Evolutionary conservation across 179 eudicot genomes (phyloP).

Genomic region (Silene coronaria): DNA sequence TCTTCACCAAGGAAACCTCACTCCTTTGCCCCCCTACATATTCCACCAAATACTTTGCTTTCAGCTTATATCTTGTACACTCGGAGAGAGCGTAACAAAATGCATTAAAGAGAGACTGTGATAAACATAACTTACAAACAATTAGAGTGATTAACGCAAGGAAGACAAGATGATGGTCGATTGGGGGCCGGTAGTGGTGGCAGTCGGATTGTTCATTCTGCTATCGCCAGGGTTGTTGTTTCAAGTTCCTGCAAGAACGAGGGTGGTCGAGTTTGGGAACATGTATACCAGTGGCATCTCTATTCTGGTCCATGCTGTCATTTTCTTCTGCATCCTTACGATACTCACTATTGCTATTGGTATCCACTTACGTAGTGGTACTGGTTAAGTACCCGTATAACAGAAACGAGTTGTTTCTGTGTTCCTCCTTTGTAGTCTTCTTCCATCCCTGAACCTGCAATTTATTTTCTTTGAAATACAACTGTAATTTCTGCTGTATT

Average conservation of each 20-base stretch:
- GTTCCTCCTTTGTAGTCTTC: not conserved
- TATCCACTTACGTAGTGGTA: slow-evolving; percentile 49
- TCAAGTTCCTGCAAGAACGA: slow-evolving; percentile 73
- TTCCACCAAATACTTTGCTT: slow-evolving; percentile 14
- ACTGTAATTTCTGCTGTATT: slow-evolving; percentile 14
- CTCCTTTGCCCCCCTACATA: slow-evolving; percentile 24
- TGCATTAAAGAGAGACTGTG: not conserved
- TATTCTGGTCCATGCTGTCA: slow-evolving; percentile 62
- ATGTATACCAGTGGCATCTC: slow-evolving; percentile 79
- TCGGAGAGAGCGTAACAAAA: not conserved
- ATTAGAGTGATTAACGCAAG: not conserved
- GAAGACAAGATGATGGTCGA: slow-evolving; percentile 44
- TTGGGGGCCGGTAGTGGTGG: slow-evolving; percentile 91
- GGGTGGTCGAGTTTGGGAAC: slow-evolving; percentile 78
- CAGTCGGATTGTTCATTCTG: slow-evolving; percentile 67
- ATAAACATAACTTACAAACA: not conserved
- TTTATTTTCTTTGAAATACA: not conserved
- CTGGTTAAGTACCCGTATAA: not conserved
- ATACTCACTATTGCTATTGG: slow-evolving; percentile 64
- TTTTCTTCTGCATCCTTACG: slow-evolving; percentile 58
- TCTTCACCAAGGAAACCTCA: slow-evolving; percentile 28
- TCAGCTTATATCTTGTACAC: not conserved
- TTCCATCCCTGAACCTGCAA: not conserved
- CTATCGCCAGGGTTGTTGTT: slow-evolving; percentile 76
- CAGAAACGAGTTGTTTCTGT: not conserved